Percentiles rank a stretch among this genome's conserved stretches.
These are phyloP conservation scores for Phellinidium pouzarii DNA, from an alignment of 1,284 basidiomycete genomes.

Conservation along the genomic window DNA sequence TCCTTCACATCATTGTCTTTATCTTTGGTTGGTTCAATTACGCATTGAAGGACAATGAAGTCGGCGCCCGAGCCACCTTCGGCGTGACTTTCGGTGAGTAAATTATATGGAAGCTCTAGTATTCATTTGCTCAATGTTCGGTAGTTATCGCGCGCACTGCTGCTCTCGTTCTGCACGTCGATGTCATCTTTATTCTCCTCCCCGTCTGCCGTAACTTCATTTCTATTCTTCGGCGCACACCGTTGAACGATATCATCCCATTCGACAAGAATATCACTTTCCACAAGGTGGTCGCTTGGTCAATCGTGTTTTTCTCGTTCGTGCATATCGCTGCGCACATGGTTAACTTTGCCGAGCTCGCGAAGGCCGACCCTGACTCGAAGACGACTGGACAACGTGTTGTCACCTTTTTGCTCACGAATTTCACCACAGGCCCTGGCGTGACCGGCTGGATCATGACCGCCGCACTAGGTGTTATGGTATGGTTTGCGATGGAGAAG, in stretches of 20 bases:
- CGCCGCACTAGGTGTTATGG: slow-evolving; percentile 62
- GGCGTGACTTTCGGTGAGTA: slow-evolving; percentile 70
- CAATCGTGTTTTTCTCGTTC: slow-evolving; percentile 67
- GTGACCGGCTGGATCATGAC: slow-evolving; percentile 92
- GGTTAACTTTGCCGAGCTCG: slow-evolving; percentile 73
- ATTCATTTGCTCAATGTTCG: slow-evolving; percentile 5
- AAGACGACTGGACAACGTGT: slow-evolving; percentile 48
- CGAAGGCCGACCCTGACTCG: slow-evolving; percentile 47
- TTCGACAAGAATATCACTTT: slow-evolving; percentile 87
- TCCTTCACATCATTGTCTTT: slow-evolving; percentile 71
- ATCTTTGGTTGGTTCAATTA: slow-evolving; percentile 74
- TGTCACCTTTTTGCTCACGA: slow-evolving; percentile 62
- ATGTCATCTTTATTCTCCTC: slow-evolving; percentile 84
- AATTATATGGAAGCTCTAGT: not conserved
- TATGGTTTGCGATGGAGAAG: slow-evolving; percentile 79
- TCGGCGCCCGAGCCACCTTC: slow-evolving; percentile 57
- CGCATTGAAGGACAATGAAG: slow-evolving; percentile 68
- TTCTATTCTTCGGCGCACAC: slow-evolving; percentile 74
- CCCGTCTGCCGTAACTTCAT: slow-evolving; percentile 90
- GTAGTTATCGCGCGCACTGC: slow-evolving; percentile 76
- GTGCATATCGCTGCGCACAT: slow-evolving; percentile 75
- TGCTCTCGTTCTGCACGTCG: slow-evolving; percentile 80
- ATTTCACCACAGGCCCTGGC: slow-evolving; percentile 84
- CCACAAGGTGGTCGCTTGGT: slow-evolving; percentile 85
- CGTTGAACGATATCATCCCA: slow-evolving; percentile 79